Conservation (phyloP, 192 early-diverging fungal species). For the Phycomyces nitens region DNA sequence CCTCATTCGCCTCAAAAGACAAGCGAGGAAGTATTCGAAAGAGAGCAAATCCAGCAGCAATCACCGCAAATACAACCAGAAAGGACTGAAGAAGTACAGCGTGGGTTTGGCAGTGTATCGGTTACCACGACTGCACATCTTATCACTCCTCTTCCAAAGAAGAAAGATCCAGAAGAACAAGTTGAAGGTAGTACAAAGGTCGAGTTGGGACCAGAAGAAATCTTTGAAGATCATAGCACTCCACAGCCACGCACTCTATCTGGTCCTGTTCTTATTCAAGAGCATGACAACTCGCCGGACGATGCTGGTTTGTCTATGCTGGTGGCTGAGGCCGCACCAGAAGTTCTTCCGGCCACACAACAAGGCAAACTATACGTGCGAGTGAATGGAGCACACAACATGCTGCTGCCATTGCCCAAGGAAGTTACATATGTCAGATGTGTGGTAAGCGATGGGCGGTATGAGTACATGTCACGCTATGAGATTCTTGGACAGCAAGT, state of each 20-base stretch:
- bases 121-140: background rate
- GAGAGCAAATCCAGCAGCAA: background rate
- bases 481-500: constrained; percentile 20
- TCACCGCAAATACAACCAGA: too few relatives aligned
- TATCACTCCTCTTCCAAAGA: background rate
- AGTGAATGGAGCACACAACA: constrained; percentile 17
- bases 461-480: constrained; percentile 24
- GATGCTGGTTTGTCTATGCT: too few relatives aligned
- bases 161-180: background rate
- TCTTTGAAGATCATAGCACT: background rate
- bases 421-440: constrained; percentile 28
- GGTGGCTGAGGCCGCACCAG: background rate
- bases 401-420: constrained; percentile 19
- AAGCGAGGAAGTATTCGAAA: background rate
- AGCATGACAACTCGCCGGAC: too few relatives aligned
- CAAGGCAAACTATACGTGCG: constrained; percentile 21
- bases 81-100: background rate
- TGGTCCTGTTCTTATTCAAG: too few relatives aligned
- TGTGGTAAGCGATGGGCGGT: constrained; percentile 27
- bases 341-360: background rate
- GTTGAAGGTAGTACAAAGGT: background rate
- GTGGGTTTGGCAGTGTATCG: background rate
- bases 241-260: too few relatives aligned
- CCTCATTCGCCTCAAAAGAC: constrained; percentile 1
- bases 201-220: background rate